A percentile compares a stretch with the other conserved stretches of the same genome.
These are phyloP conservation scores for Saccharomycopsis oosterbeekiorum DNA, from an alignment of 805 yeast genomes.

Conservation along the genomic window DNA sequence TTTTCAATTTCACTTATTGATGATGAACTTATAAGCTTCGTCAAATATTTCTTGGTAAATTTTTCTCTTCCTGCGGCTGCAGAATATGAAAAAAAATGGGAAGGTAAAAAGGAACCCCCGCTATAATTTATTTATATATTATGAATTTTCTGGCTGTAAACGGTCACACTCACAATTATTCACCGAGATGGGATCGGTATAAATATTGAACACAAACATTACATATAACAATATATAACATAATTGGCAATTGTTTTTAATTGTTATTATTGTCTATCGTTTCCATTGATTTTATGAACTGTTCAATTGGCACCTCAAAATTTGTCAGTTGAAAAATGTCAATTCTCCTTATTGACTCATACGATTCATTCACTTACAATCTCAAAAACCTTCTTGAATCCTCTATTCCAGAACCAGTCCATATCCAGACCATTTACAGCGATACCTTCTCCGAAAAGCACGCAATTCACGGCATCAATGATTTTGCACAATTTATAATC, in stretches of 20 bases:
- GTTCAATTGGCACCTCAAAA: not conserved
- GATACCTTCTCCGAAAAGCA: conserved; percentile 39
- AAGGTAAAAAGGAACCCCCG: not conserved
- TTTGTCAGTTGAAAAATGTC: conserved; percentile 28
- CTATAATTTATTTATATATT: not conserved
- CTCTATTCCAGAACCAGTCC: conserved; percentile 32
- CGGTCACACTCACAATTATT: not conserved
- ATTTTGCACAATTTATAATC: conserved; percentile 32
- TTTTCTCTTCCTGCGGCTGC: not conserved
- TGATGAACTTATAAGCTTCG: not conserved
- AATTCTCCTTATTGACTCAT: conserved; percentile 76
- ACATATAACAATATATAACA: too few relatives aligned
- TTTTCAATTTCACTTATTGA: not conserved
- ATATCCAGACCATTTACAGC: conserved; percentile 53
- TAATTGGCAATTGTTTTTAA: too few relatives aligned
- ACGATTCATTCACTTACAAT: conserved; percentile 91
- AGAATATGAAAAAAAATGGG: not conserved
- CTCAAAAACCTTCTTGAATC: conserved; percentile 50
- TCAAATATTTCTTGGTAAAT: not conserved
- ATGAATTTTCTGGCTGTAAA: not conserved
- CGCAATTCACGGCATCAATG: conserved; percentile 28
- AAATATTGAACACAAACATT: too few relatives aligned
- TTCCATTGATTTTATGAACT: not conserved
- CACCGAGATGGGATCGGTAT: too few relatives aligned
- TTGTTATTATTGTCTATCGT: not conserved